phyloP scores from a whole-genome alignment of 192 early-diverging fungal genomes.

The Chytriomyces sp. region DNA sequence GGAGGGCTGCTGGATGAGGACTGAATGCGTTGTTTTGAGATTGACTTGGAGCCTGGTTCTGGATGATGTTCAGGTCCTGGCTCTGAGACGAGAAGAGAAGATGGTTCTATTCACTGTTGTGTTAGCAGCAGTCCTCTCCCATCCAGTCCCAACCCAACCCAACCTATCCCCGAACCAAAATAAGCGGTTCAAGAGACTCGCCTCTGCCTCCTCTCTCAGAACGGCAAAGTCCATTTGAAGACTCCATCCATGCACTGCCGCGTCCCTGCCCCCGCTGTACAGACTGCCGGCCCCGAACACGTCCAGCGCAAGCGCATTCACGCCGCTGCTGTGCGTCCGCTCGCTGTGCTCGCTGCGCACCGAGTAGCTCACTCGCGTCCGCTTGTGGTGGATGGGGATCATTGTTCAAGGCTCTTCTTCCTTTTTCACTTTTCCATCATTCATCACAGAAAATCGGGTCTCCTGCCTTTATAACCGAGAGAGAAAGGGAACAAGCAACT shows the following conservation, averaged over 20 bases:
- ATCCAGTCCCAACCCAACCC: too few relatives aligned
- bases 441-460: neutral
- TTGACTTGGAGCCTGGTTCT: too few relatives aligned
- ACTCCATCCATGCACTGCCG: slow-evolving; percentile 85
- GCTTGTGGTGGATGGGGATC: neutral
- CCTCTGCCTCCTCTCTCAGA: slow-evolving; percentile 19
- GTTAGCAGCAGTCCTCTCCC: too few relatives aligned
- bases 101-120: too few relatives aligned
- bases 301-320: slow-evolving; percentile 84
- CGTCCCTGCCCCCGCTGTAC: slow-evolving; percentile 89
- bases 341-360: slow-evolving; percentile 27
- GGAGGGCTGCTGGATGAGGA: too few relatives aligned
- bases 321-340: slow-evolving; percentile 52
- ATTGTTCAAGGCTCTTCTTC: neutral
- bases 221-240: slow-evolving; percentile 56
- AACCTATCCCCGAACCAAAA: too few relatives aligned
- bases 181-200: slow-evolving; percentile 33
- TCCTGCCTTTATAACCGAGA: neutral
- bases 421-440: neutral
- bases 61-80: too few relatives aligned
- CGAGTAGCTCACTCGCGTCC: slow-evolving; percentile 41
- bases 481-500: neutral
- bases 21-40: too few relatives aligned
- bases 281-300: slow-evolving; percentile 44
- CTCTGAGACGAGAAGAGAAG: too few relatives aligned